phyloP scores from a whole-genome alignment of 2,329 filamentous ascomycete genomes.

The Colletotrichum karsti region DNA sequence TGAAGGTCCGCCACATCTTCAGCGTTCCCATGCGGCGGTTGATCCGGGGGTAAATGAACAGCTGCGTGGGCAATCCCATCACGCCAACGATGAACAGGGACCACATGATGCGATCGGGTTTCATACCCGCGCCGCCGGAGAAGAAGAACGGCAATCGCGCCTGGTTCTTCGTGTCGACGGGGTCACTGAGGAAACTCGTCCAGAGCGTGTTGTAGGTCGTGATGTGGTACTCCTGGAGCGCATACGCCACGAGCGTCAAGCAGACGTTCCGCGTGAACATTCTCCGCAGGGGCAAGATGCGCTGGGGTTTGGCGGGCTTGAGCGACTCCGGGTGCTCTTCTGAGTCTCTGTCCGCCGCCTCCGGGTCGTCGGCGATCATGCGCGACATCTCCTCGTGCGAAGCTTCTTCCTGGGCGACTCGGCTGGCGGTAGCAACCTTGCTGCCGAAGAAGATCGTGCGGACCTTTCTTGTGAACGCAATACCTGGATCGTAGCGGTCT shows the following conservation, averaged over 20 bases:
- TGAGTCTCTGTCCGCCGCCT: neutral
- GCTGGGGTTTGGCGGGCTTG: neutral
- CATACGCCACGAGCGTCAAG: neutral
- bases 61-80: constrained; percentile 1
- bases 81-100: constrained; percentile 1
- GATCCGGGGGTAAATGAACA: constrained; percentile 2
- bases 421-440: neutral
- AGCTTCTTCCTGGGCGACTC: neutral
- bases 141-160: neutral
- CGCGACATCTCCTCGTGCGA: neutral
- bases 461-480: neutral
- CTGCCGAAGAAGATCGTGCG: neutral
- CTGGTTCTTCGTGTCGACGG: neutral
- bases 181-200: constrained; percentile 10
- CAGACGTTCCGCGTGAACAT: constrained; percentile 10
- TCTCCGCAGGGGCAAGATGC: neutral
- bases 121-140: constrained; percentile 6
- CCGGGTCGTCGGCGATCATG: neutral
- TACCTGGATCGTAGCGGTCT: neutral
- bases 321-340: neutral
- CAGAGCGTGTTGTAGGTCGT: constrained; percentile 6
- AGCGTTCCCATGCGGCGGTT: constrained; percentile 3
- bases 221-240: constrained; percentile 9
- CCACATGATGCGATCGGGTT: neutral
- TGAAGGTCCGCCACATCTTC: constrained; percentile 8